Conservation (phyloP, 2,329 filamentous ascomycete genomes). For the Metarhizium robertsii region DNA sequence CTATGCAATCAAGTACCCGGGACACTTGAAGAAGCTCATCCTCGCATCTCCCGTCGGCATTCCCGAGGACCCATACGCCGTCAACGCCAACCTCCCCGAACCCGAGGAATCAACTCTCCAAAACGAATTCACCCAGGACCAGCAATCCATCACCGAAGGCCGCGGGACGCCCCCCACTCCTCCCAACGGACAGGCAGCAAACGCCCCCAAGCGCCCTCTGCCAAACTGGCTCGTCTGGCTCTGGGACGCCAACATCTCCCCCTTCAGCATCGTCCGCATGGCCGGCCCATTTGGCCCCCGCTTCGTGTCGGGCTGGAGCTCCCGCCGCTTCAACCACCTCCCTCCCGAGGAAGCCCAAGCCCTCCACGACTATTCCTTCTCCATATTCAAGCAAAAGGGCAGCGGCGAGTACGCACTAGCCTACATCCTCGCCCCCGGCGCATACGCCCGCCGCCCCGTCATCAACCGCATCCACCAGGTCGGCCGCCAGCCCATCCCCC, state of each 20-base stretch:
- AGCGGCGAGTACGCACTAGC: slow-evolving; percentile 90
- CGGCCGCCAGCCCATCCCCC: slow-evolving; percentile 56
- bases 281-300: slow-evolving; percentile 83
- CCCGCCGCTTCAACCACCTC: slow-evolving; percentile 82
- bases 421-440: slow-evolving; percentile 88
- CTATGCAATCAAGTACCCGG: slow-evolving; percentile 94
- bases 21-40: slow-evolving; percentile 89
- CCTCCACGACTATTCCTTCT: slow-evolving; percentile 89
- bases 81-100: slow-evolving; percentile 71
- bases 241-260: slow-evolving; percentile 95
- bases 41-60: slow-evolving; percentile 90
- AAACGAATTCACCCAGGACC: slow-evolving; percentile 73
- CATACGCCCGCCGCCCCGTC: slow-evolving; percentile 79
- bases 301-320: slow-evolving; percentile 91
- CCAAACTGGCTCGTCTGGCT: slow-evolving; percentile 86
- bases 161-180: slow-evolving; percentile 12
- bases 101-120: slow-evolving; percentile 62
- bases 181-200: slow-evolving; percentile 17
- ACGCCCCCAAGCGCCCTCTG: slow-evolving; percentile 44
- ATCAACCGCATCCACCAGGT: slow-evolving; percentile 82
- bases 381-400: slow-evolving; percentile 83
- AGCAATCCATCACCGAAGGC: slow-evolving; percentile 32
- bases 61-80: slow-evolving; percentile 86
- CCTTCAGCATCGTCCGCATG: slow-evolving; percentile 83
- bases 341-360: slow-evolving; percentile 70